Percentiles rank a stretch among this genome's conserved stretches.
Evolutionary conservation across 2,329 filamentous ascomycete genomes (phyloP).

Genomic region (Beauveria australis): DNA sequence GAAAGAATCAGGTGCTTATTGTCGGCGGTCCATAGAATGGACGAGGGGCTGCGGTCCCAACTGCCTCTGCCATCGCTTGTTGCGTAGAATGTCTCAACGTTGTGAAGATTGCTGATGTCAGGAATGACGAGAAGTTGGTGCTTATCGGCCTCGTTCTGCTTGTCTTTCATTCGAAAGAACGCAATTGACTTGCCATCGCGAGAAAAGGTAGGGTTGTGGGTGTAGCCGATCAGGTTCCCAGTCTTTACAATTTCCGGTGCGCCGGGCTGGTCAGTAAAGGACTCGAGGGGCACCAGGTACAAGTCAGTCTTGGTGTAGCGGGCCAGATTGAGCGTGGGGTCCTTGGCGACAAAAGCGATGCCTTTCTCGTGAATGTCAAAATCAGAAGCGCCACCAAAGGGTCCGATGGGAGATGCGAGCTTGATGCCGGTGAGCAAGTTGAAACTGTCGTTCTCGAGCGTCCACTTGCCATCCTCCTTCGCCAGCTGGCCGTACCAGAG

Average conservation of each 20-base stretch:
- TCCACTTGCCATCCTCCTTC: slow-evolving; percentile 32
- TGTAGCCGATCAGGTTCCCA: slow-evolving; percentile 55
- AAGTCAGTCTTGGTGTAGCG: slow-evolving; percentile 76
- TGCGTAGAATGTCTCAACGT: slow-evolving; percentile 54
- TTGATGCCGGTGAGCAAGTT: slow-evolving; percentile 56
- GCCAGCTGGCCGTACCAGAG: slow-evolving; percentile 64
- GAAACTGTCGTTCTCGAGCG: slow-evolving; percentile 37
- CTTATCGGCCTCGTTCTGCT: slow-evolving; percentile 71
- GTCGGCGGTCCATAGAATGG: slow-evolving; percentile 48
- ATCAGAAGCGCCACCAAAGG: slow-evolving; percentile 72
- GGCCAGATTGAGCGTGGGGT: slow-evolving; percentile 61
- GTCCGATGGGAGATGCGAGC: slow-evolving; percentile 61
- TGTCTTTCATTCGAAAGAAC: slow-evolving; percentile 70
- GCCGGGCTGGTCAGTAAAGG: slow-evolving; percentile 48
- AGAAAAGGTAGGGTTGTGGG: slow-evolving; percentile 62
- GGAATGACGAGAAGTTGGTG: slow-evolving; percentile 57
- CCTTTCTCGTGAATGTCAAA: slow-evolving; percentile 64
- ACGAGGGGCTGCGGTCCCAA: slow-evolving; percentile 53
- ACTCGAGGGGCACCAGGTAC: slow-evolving; percentile 60
- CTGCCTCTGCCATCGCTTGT: slow-evolving; percentile 54
- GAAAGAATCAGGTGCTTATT: slow-evolving; percentile 61
- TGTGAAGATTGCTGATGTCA: slow-evolving; percentile 48
- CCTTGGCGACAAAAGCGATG: slow-evolving; percentile 67
- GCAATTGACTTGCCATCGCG: slow-evolving; percentile 61
- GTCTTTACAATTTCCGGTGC: slow-evolving; percentile 44